Evolutionary conservation across 306 rosid species (phyloP).

Genomic region (apple (Malus domestica)): ASM211411v1 NC_041801.1:14930501-14931000

Average conservation of each 20-base stretch:
- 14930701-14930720: too few relatives aligned
- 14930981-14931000: neutral
- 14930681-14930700: too few relatives aligned
- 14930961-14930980: too few relatives aligned
- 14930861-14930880: neutral
- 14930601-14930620: neutral
- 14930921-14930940: neutral
- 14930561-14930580: neutral
- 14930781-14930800: neutral
- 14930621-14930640: neutral
- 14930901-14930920: neutral
- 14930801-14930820: too few relatives aligned
- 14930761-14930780: too few relatives aligned
- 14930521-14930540: neutral
- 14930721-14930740: too few relatives aligned
- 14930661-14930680: neutral
- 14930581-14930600: neutral
- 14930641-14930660: neutral
- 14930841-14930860: too few relatives aligned
- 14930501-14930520: constrained; percentile 21
- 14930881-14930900: neutral
- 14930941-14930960: too few relatives aligned
- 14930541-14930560: neutral
- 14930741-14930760: neutral
- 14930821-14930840: neutral